These are phyloP conservation scores for Mycena pura DNA, from an alignment of 768 basidiomycete species.

Conservation along the genomic window DNA sequence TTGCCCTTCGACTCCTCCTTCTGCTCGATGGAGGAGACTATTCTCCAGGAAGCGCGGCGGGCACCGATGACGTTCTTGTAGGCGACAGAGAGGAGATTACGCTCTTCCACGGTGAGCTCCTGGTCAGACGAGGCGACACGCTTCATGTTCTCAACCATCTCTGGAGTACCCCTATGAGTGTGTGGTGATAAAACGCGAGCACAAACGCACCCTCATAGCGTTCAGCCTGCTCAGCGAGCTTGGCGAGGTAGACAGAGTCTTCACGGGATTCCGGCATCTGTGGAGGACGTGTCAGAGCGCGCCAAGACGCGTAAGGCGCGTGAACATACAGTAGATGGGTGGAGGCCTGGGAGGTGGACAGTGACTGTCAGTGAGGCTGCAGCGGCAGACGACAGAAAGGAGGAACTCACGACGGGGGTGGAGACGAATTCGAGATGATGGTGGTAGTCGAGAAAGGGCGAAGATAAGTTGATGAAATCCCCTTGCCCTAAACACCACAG, in stretches of 20 bases:
- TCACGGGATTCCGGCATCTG: slow-evolving; percentile 89
- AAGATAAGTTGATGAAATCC: slow-evolving; percentile 2
- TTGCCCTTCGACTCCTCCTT: slow-evolving; percentile 99
- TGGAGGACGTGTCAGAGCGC: slow-evolving; percentile 31
- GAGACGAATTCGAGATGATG: slow-evolving; percentile 12
- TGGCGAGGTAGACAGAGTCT: slow-evolving; percentile 99
- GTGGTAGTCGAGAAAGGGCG: slow-evolving; percentile 3
- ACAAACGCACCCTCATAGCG: slow-evolving; percentile 86
- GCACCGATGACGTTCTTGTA: slow-evolving; percentile 99
- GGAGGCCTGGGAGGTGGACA: slow-evolving; percentile 23
- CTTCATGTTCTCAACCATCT: slow-evolving; percentile 99
- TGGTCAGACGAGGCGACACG: slow-evolving; percentile 96
- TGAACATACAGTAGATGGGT: slow-evolving; percentile 49
- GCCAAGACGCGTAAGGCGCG: slow-evolving; percentile 49
- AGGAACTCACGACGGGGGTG: slow-evolving; percentile 8
- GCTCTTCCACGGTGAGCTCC: slow-evolving; percentile 98
- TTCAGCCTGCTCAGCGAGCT: slow-evolving; percentile 99
- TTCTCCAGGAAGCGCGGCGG: slow-evolving; percentile 96
- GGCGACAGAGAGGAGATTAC: slow-evolving; percentile 95
- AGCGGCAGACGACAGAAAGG: slow-evolving; percentile 10
- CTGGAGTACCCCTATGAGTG: slow-evolving; percentile 44
- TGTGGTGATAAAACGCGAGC: slow-evolving; percentile 5
- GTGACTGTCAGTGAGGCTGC: slow-evolving; percentile 12
- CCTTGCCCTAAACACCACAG: too few species aligned
- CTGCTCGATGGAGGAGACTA: slow-evolving; percentile 98